Evolutionary conservation across 2,329 filamentous ascomycete species (phyloP).

Genomic region (Neurospora sp.): DNA sequence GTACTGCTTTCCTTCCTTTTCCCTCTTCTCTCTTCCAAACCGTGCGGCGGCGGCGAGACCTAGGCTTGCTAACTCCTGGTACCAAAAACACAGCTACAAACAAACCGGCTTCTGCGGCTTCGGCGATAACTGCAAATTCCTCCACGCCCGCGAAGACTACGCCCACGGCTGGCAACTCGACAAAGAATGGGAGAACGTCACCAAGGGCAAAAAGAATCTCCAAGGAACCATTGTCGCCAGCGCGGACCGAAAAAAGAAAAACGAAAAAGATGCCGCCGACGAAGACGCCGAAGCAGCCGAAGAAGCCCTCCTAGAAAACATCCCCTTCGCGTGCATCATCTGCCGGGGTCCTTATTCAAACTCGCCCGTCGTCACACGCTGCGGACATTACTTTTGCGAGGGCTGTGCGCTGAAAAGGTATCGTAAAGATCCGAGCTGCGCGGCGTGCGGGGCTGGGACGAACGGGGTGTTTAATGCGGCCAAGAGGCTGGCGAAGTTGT

Average conservation of each 20-base stretch:
- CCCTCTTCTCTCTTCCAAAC: neutral
- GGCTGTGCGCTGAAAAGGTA: slow-evolving; percentile 80
- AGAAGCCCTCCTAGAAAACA: slow-evolving; percentile 65
- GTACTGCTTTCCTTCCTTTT: neutral
- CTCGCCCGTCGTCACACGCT: slow-evolving; percentile 75
- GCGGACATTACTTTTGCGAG: slow-evolving; percentile 94
- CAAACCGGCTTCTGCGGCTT: slow-evolving; percentile 56
- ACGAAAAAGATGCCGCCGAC: slow-evolving; percentile 30
- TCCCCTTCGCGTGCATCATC: slow-evolving; percentile 83
- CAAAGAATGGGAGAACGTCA: slow-evolving; percentile 80
- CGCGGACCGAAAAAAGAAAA: slow-evolving; percentile 33
- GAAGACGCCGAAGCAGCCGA: slow-evolving; percentile 41
- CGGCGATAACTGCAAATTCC: slow-evolving; percentile 72
- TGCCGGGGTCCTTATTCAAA: slow-evolving; percentile 65
- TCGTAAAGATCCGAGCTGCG: slow-evolving; percentile 76
- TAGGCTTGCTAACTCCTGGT: neutral
- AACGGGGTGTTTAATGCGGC: slow-evolving; percentile 84
- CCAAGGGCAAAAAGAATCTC: slow-evolving; percentile 56
- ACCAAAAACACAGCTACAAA: slow-evolving; percentile 18
- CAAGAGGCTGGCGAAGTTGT: slow-evolving; percentile 68
- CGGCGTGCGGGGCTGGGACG: slow-evolving; percentile 74
- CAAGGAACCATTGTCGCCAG: slow-evolving; percentile 53
- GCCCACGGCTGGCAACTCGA: slow-evolving; percentile 95
- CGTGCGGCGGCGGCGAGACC: too few relatives aligned
- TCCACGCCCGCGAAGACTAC: slow-evolving; percentile 68